A percentile compares a stretch with the other conserved stretches of the same genome.
Conservation (phyloP, 164 flowering plant genomes). For the Macadamia tetraphylla region DNA sequence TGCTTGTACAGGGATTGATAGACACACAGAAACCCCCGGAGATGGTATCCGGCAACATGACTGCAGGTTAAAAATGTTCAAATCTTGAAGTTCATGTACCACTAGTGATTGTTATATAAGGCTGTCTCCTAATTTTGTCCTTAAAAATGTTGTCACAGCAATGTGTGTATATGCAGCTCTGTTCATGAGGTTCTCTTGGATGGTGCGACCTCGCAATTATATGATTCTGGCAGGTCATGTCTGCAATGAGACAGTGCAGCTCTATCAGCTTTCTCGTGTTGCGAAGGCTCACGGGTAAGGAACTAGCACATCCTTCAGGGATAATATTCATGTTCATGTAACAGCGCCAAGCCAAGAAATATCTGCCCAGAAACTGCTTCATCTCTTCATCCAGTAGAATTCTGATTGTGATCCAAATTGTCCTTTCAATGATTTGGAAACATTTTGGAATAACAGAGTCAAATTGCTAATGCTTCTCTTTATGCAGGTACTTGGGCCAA, state of each 20-base stretch:
- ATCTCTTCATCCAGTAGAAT: background rate
- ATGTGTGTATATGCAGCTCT: conserved; percentile 85
- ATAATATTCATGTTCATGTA: background rate
- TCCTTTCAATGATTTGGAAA: background rate
- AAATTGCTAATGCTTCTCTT: background rate
- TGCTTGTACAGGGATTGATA: conserved; percentile 59
- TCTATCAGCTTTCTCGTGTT: conserved; percentile 90
- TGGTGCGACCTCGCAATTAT: conserved; percentile 95
- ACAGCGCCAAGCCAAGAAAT: no score
- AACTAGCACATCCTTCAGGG: conserved; percentile 2
- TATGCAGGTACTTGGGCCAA: conserved; percentile 29
- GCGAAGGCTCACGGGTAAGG: conserved; percentile 80
- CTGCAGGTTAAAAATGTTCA: conserved; percentile 47
- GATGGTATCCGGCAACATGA: conserved; percentile 94
- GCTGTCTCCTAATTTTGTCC: conserved; percentile 3
- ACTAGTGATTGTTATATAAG: background rate
- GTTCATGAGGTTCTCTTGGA: conserved; percentile 98
- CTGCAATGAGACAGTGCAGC: conserved; percentile 90
- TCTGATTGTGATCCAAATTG: background rate
- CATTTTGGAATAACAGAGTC: no score
- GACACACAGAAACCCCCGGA: conserved; percentile 91
- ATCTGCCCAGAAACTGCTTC: no score
- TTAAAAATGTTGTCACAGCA: conserved; percentile 40
- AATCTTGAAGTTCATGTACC: background rate
- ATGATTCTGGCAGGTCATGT: conserved; percentile 84